Evolutionary conservation across 2,329 filamentous ascomycete species (phyloP).

Genomic region (Sarocladiaceae sp.): DNA sequence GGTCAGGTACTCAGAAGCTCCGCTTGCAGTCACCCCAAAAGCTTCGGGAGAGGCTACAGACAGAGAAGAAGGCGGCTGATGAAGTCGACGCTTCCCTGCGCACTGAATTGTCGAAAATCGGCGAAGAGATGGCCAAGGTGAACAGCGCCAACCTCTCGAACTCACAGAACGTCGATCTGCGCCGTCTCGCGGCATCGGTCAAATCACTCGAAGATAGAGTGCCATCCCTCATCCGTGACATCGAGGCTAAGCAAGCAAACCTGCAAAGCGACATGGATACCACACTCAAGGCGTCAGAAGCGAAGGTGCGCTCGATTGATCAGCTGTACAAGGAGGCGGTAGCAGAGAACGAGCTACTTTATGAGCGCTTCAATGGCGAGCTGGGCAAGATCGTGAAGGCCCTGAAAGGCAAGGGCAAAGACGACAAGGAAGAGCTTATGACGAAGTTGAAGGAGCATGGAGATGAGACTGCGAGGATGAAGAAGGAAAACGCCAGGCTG

Average conservation of each 20-base stretch:
- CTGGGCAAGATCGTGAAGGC: conserved; percentile 77
- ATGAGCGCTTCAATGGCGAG: conserved; percentile 90
- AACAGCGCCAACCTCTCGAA: conserved; percentile 31
- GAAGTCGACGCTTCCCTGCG: conserved; percentile 66
- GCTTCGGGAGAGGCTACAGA: conserved; percentile 78
- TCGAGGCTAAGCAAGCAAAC: conserved; percentile 56
- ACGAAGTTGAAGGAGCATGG: conserved; percentile 65
- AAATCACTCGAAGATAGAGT: conserved; percentile 65
- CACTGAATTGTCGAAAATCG: conserved; percentile 74
- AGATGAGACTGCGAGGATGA: conserved; percentile 72
- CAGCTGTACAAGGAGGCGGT: conserved; percentile 83
- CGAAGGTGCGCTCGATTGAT: conserved; percentile 76
- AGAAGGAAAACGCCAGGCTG: conserved; percentile 80
- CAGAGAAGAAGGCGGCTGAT: conserved; percentile 71
- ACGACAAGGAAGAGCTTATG: conserved; percentile 76
- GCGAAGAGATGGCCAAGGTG: conserved; percentile 68
- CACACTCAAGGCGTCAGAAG: conserved; percentile 69
- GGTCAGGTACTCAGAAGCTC: conserved; percentile 42
- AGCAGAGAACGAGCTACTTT: conserved; percentile 88
- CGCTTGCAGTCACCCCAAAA: conserved; percentile 70
- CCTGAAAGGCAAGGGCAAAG: conserved; percentile 66
- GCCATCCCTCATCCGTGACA: conserved; percentile 52
- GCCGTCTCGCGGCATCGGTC: conserved; percentile 53
- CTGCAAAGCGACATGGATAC: conserved; percentile 69
- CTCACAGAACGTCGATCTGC: conserved; percentile 34